Evolutionary conservation across 1,284 basidiomycete genomes (phyloP).

Genomic region (Heterobasidion occidentale): DNA sequence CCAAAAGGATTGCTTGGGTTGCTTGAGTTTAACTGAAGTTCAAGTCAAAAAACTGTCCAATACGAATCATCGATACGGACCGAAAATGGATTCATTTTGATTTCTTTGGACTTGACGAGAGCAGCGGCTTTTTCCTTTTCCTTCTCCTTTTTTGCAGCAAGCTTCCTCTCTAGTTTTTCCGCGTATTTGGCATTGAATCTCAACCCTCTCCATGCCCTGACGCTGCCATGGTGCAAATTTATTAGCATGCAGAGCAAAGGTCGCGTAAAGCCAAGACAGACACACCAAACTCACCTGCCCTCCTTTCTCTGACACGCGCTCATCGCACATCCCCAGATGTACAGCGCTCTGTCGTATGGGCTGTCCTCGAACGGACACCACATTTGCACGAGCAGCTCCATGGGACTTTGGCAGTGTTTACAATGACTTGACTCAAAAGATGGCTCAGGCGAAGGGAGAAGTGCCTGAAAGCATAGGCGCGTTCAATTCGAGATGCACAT

Average conservation of each 20-base stretch:
- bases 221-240: constrained; percentile 27
- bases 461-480: constrained; percentile 17
- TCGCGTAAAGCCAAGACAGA: background rate
- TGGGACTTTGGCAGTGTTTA: constrained; percentile 59
- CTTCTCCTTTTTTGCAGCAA: constrained; percentile 24
- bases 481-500: constrained; percentile 7
- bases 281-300: constrained; percentile 51
- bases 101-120: constrained; percentile 15
- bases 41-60: background rate
- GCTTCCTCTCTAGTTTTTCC: constrained; percentile 49
- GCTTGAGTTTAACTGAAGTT: constrained; percentile 12
- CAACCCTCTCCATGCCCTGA: constrained; percentile 72
- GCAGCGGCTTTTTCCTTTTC: constrained; percentile 12
- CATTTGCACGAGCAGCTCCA: constrained; percentile 75
- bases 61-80: constrained; percentile 31
- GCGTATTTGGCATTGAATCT: constrained; percentile 68
- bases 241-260: background rate
- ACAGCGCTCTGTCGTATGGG: constrained; percentile 71
- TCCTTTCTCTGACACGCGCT: constrained; percentile 61
- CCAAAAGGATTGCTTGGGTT: constrained; percentile 33
- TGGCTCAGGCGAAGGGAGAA: constrained; percentile 22
- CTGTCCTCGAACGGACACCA: constrained; percentile 84
- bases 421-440: constrained; percentile 39
- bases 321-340: constrained; percentile 72
- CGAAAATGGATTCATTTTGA: constrained; percentile 62